A percentile compares a stretch with the other conserved stretches of the same genome.
phyloP scores from a whole-genome alignment of 768 basidiomycete species.

The Collybiopsis confluens region DNA sequence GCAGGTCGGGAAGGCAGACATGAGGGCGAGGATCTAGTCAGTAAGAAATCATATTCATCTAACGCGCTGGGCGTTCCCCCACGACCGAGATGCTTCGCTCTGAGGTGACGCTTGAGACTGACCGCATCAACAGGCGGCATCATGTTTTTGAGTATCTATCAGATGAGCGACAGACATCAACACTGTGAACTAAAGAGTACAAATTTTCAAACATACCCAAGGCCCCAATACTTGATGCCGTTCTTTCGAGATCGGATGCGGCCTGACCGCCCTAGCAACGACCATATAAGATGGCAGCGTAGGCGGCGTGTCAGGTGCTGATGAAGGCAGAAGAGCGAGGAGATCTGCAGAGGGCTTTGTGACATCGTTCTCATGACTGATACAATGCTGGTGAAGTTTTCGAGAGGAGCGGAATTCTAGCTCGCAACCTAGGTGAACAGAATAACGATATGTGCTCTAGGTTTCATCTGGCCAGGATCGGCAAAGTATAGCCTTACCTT shows the following conservation, averaged over 20 bases:
- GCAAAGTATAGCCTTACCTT: background rate
- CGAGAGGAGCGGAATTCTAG: constrained; percentile 41
- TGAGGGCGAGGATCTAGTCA: constrained; percentile 35
- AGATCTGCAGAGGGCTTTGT: constrained; percentile 31
- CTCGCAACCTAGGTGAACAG: constrained; percentile 44
- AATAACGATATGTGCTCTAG: background rate
- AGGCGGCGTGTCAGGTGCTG: constrained; percentile 34
- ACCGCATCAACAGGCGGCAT: constrained; percentile 7
- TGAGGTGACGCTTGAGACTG: constrained; percentile 7
- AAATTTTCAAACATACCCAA: constrained; percentile 39
- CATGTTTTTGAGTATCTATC: constrained; percentile 10
- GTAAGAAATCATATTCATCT: constrained; percentile 52
- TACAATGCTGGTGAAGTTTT: constrained; percentile 49
- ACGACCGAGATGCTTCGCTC: constrained; percentile 9
- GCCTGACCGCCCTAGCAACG: constrained; percentile 38
- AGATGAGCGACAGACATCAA: background rate
- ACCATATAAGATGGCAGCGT: constrained; percentile 48
- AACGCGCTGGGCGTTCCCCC: constrained; percentile 11
- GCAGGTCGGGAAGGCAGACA: constrained; percentile 33
- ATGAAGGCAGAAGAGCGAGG: constrained; percentile 23
- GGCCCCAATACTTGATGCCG: constrained; percentile 48
- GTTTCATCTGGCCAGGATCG: too few relatives aligned
- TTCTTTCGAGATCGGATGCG: constrained; percentile 42
- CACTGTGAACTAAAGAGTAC: background rate
- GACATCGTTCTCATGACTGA: constrained; percentile 27